Evolutionary conservation across 192 early-diverging fungal genomes (phyloP), one percentile per base, ranked within the genome.

Genomic region (Backusella macrospora): DNA sequence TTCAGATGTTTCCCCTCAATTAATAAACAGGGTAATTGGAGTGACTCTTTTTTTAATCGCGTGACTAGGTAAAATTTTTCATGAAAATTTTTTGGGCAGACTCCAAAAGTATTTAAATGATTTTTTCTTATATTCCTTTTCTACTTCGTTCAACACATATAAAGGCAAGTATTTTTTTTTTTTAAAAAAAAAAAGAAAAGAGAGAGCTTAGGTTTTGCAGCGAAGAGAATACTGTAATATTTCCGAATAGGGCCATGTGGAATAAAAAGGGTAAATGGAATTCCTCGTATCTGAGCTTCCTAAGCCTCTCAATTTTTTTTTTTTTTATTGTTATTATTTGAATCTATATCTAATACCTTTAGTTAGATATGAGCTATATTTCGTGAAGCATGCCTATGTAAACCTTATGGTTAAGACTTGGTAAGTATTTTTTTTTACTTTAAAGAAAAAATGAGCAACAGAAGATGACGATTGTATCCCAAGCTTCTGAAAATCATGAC

Each of bases 381-480:
- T 23, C 10, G 29, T 34, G 29, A 34, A 34, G 29, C 2, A 34
- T 34, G 2, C 29, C 29, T 34, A 34, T 34, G 2, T 34, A 34
- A 34, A 34, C 29, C 29, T 2, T 2, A 34, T 34, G 29, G 29
- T 34, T 34, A 4, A 21, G 4, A 23, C n/a, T 18, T 68, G 52
- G 71, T 72, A 72, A 72, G 59, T 62, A 3, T 16, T 21, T 40
- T 44, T 49, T 70, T 71, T 5, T 43, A 16, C 16, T 71, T 26
- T 42, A 40, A 42, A 37, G 34, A 38, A 26, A 44, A 62, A 55
- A 62, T 62, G 14, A 23, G 26, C 16, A 34, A 63, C 26, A 47
- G 71, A 72, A 72, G 52, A 37, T 72, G 71, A 72, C 62, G 71
- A 72, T 45, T 44, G 39, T 72, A 43, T 55, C 48, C 71, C 71